phyloP scores from a whole-genome alignment of 1,139 yeast species.

The Lodderomyces beijingensis region DNA sequence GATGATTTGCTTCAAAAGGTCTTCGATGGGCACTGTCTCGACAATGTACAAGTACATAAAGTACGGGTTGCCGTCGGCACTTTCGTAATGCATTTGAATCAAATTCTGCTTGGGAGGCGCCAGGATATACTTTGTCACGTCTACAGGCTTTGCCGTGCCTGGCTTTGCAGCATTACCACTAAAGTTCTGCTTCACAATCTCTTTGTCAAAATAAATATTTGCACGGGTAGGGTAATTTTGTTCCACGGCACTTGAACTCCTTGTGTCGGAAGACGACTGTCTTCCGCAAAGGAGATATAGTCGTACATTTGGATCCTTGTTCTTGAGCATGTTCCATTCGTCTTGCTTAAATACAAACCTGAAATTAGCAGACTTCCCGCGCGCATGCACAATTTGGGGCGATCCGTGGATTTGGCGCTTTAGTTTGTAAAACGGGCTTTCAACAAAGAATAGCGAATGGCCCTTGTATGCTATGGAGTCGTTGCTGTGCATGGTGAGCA shows the following conservation, averaged over 20 bases:
- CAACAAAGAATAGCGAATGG: conserved; percentile 44
- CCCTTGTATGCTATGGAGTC: conserved; percentile 20
- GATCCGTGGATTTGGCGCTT: conserved; percentile 41
- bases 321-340: conserved; percentile 22
- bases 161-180: conserved; percentile 59
- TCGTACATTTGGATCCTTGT: conserved; percentile 22
- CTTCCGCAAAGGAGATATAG: conserved; percentile 48
- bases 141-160: conserved; percentile 67
- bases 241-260: conserved; percentile 28
- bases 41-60: conserved; percentile 51
- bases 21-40: conserved; percentile 39
- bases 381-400: conserved; percentile 28
- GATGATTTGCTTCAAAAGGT: conserved; percentile 17
- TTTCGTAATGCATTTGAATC: conserved; percentile 43
- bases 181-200: conserved; percentile 39
- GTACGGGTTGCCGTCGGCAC: conserved; percentile 44
- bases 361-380: conserved; percentile 37
- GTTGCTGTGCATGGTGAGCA: conserved; percentile 5
- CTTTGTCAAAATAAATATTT: conserved; percentile 50
- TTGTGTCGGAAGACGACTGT: conserved; percentile 14
- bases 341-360: conserved; percentile 36
- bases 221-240: conserved; percentile 58
- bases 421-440: conserved; percentile 50
- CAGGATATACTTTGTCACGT: conserved; percentile 46
- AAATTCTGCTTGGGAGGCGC: conserved; percentile 28